Evolutionary conservation across 2,329 filamentous ascomycete genomes (phyloP), one percentile per base, ranked within the genome.

Genomic region (Apiospora malaysiana): DNA sequence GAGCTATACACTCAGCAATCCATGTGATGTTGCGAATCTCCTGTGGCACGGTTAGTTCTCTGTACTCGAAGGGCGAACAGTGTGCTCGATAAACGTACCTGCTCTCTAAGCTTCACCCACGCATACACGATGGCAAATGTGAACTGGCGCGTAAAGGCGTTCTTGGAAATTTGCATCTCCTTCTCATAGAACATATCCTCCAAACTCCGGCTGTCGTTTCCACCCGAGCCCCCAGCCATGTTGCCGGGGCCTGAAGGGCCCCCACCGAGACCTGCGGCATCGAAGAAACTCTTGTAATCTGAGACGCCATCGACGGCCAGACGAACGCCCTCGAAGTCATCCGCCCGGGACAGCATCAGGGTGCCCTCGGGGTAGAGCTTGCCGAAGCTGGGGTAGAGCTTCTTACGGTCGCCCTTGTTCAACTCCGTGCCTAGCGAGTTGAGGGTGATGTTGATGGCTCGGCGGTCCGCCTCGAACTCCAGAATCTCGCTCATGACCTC

Each of bases 1-100:
- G 96, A 70, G 96, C 96, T 88, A 99, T 99, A 85, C 96, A 99
- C 84, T 99, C 96, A 27, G 96, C 93, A 82, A 99, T 99, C 96
- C 96, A 99, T 68, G 96, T 98, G 79, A 99, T 97, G 84, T 99
- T 99, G 75, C 96, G 93, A 78, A 98, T 98, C 92, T 99, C 96
- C 95, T 98, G 73, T 8, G 25, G 84, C 80, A 70, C 49, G 68
- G 74, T 74, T 74, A 74, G 70, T 51, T 27, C 40, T 67, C 18
- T n/a, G 42, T 32, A 45, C 45, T 40, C 8, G 6, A 40, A n/a
- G 40, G 25, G 25, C n/a, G 25, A 16, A 10, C 27, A 16, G 65
- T 4, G 12, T 4, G 42, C 45, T 25, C 9, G 46, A 25, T 12
- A 42, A 47, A 81, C 91, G 81, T 84, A 97, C 95, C 91, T 99